A percentile compares a stretch with the other conserved stretches of the same genome.
These are phyloP conservation scores for Hyphopichia buzzinii DNA, from an alignment of 1,139 yeast species.

Conservation along the genomic window DNA sequence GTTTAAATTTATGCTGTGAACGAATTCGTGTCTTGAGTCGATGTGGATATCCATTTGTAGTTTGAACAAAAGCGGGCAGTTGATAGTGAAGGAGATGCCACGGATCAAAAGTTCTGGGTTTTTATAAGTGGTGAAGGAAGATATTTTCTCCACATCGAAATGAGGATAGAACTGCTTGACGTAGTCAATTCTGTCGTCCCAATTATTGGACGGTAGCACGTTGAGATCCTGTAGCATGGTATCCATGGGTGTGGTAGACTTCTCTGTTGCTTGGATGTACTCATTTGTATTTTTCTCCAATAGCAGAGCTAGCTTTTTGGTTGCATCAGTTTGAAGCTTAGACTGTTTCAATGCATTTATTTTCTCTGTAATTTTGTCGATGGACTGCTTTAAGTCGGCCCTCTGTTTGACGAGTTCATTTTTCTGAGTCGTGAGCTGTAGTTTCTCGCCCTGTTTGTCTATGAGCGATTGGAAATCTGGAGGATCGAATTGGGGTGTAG, in stretches of 20 bases:
- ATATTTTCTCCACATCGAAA: slow-evolving; percentile 19
- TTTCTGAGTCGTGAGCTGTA: slow-evolving; percentile 18
- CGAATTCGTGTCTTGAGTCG: slow-evolving; percentile 15
- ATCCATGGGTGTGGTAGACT: slow-evolving; percentile 4
- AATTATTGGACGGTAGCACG: slow-evolving; percentile 37
- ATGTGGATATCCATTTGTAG: slow-evolving; percentile 18
- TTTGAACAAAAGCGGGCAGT: slow-evolving; percentile 24
- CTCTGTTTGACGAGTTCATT: slow-evolving; percentile 21
- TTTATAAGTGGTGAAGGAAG: not conserved
- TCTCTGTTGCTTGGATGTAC: slow-evolving; percentile 8
- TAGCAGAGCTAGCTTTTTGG: slow-evolving; percentile 18
- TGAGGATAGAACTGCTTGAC: slow-evolving; percentile 27
- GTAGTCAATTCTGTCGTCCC: slow-evolving; percentile 28
- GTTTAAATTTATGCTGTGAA: slow-evolving; percentile 11
- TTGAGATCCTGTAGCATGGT: slow-evolving; percentile 22
- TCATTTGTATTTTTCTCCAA: slow-evolving; percentile 23
- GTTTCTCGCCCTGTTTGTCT: slow-evolving; percentile 19
- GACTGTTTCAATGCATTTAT: slow-evolving; percentile 16
- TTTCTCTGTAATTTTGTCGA: slow-evolving; percentile 20
- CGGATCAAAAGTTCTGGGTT: slow-evolving; percentile 11
- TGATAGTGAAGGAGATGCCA: slow-evolving; percentile 19
- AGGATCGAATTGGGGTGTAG: too few species aligned
- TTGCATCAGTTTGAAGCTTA: slow-evolving; percentile 13
- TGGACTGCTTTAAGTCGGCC: slow-evolving; percentile 14
- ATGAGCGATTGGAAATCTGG: slow-evolving; percentile 10